phyloP scores from a whole-genome alignment of 768 basidiomycete genomes.

The Glaciozyma martinii region DNA sequence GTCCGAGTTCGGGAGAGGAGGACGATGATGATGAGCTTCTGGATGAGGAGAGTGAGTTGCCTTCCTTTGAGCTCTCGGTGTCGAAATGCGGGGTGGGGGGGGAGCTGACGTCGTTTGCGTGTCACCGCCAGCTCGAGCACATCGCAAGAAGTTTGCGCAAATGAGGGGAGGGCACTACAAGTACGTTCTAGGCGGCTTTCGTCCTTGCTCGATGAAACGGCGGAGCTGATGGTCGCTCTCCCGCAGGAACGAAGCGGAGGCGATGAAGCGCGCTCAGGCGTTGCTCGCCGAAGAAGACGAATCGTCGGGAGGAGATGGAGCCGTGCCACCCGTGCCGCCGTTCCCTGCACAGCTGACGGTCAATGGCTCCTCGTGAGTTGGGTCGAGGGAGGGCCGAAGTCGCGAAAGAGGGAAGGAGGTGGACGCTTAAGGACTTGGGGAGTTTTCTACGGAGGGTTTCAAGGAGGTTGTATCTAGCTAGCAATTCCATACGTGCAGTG shows the following conservation, averaged over 20 bases:
- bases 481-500: too few relatives aligned
- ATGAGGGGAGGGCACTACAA: conserved; percentile 25
- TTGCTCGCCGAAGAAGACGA: conserved; percentile 14
- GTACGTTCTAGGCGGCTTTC: background rate
- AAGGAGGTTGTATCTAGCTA: too few relatives aligned
- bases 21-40: conserved; percentile 24
- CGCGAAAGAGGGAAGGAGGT: too few relatives aligned
- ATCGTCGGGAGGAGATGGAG: background rate
- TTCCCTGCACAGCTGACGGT: background rate
- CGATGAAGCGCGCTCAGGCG: conserved; percentile 26
- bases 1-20: conserved; percentile 2
- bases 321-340: conserved; percentile 10
- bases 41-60: conserved; percentile 28
- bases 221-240: background rate
- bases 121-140: conserved; percentile 24
- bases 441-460: too few relatives aligned
- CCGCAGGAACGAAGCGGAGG: conserved; percentile 23
- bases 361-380: too few relatives aligned
- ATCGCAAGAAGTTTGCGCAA: conserved; percentile 23
- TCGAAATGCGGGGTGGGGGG: background rate
- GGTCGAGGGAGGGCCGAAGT: too few relatives aligned
- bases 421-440: too few relatives aligned
- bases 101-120: background rate
- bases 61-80: background rate
- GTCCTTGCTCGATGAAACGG: background rate